These are phyloP conservation scores for Leccinum holopus DNA, from an alignment of 1,284 basidiomycete species.

Conservation along the genomic window DNA sequence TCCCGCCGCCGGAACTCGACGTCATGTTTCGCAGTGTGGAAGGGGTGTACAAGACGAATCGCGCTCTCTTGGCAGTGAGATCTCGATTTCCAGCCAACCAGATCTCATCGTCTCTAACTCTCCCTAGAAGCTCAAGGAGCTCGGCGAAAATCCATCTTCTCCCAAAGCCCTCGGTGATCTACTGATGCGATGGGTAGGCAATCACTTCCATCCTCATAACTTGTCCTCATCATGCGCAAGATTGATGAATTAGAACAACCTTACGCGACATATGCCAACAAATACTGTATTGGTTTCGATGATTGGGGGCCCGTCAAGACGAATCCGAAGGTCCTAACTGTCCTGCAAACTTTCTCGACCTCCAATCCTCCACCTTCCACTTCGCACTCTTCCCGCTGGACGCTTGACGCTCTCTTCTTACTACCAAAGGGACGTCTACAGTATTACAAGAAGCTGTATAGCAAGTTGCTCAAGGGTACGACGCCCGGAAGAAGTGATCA, in stretches of 20 bases:
- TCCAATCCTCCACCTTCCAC: constrained; percentile 58
- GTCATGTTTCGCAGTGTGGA: constrained; percentile 94
- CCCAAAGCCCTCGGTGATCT: constrained; percentile 95
- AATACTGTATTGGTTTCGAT: constrained; percentile 81
- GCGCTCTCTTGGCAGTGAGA: constrained; percentile 72
- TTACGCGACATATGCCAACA: constrained; percentile 79
- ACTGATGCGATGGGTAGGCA: constrained; percentile 91
- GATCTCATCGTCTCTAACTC: constrained; percentile 14
- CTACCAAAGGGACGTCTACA: constrained; percentile 82
- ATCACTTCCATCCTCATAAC: constrained; percentile 4
- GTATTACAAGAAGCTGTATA: constrained; percentile 94
- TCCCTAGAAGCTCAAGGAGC: constrained; percentile 85
- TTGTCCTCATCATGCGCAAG: constrained; percentile 42
- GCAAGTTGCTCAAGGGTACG: constrained; percentile 84
- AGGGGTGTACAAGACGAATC: constrained; percentile 88
- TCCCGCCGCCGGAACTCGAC: constrained; percentile 91
- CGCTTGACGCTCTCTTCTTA: constrained; percentile 84
- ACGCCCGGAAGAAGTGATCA: constrained; percentile 89
- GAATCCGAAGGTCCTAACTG: constrained; percentile 69
- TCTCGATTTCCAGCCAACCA: background rate
- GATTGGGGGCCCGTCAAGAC: constrained; percentile 74
- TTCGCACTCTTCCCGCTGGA: constrained; percentile 61
- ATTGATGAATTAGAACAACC: constrained; percentile 88
- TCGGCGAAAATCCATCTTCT: constrained; percentile 90
- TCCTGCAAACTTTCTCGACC: constrained; percentile 72